Base-by-base conservation (phyloP, 257 asterid species). In the Scutellaria galericulata region DNA sequence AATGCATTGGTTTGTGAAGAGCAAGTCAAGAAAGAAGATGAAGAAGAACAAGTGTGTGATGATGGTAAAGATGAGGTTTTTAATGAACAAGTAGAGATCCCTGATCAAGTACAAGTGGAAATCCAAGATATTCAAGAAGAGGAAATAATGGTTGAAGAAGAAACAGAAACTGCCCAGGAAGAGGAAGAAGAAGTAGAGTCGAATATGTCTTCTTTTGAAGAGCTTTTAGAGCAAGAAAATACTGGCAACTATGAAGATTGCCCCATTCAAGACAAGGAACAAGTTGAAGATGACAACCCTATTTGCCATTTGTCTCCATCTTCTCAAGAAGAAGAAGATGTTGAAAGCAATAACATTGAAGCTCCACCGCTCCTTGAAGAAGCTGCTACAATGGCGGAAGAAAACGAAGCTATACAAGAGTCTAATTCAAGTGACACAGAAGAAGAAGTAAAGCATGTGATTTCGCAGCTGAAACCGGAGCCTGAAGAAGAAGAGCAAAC, bases 201-300 rank as follows among this genome's bases (percentile, higher is more conserved):
- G 5, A 82, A 83, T 41, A 72, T 84, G 84, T 72, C 81, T 15
- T 76, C 86, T 24, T 81, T 78, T 69, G 96, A 88, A 77, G 83
- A 71, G 61, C 84, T 78, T 50, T 64, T 85, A 6, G 87, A 78
- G 56, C 86, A 79, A 74, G 92, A 84, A 72, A 81, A 51, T 67
- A 67, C 71, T 27, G 93, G 76, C 55, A 47, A 75, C 15, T 72
- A 50, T 8, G 76, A 70, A 46, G 79, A 77, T 47, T 68, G 84
- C 42, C 62, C 83, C 13, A 37, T 73, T 71, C 78, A 75, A 50
- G 82, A 70, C 1, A 72, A 76, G 56, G 84, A 68, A 22, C 73
- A 63, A 18, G 72, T 24, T 10, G 86, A 74, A 74, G 75, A 69
- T 1, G 11, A 64, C 18, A 18, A 18, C 50, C 18, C 68, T 18